Evolutionary conservation across 257 asterid species (phyloP).

Genomic region (Solanum chmielewskii): DNA sequence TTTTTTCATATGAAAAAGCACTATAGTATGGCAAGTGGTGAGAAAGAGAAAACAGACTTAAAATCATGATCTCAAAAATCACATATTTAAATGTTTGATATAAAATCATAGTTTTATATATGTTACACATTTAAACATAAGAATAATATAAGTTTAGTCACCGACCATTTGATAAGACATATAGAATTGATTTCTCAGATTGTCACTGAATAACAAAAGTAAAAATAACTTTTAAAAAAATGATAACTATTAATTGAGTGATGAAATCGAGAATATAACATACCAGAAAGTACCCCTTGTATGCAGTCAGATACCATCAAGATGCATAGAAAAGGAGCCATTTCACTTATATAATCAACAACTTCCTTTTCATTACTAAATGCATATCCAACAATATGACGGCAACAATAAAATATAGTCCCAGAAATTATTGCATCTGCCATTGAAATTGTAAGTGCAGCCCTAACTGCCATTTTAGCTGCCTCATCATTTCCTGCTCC

Average conservation of each 20-base stretch:
- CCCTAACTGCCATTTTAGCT: not conserved
- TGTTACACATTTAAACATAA: no score
- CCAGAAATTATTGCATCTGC: not conserved
- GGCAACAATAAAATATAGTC: not conserved
- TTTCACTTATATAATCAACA: not conserved
- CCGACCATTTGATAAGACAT: not conserved
- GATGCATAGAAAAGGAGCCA: constrained; percentile 12
- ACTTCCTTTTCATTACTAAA: constrained; percentile 18
- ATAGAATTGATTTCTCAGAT: no score
- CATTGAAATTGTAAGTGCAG: not conserved
- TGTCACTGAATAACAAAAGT: no score
- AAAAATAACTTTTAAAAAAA: no score
- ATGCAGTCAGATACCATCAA: constrained; percentile 7
- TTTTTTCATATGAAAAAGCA: no score
- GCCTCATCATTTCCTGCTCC: constrained; percentile 7
- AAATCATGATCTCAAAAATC: no score
- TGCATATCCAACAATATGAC: constrained; percentile 5
- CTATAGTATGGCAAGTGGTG: no score
- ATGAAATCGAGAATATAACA: not conserved
- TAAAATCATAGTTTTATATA: no score
- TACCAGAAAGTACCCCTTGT: constrained; percentile 8
- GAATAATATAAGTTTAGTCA: no score
- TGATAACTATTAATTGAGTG: no score
- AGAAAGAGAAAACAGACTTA: no score
- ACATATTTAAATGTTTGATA: no score